Conservation (phyloP, 495 filamentous ascomycete genomes). For the Annulohypoxylon nitens region DNA sequence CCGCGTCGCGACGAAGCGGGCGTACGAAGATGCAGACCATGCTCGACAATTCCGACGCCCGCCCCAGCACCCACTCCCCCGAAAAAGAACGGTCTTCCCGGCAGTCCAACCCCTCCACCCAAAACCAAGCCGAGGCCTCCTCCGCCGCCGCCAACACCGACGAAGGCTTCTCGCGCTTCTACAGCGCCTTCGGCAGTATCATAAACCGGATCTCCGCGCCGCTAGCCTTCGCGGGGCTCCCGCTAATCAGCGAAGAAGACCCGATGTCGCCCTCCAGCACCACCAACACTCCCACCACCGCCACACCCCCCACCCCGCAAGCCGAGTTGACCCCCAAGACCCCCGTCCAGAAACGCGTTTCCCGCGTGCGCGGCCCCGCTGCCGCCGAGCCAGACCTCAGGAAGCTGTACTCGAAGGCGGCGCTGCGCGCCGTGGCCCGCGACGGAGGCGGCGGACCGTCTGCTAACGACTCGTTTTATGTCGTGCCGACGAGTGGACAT, state of each 20-base stretch:
- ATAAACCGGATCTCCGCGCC: slow-evolving; percentile 87
- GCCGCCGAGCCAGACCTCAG: slow-evolving; percentile 77
- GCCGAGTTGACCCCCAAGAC: slow-evolving; percentile 47
- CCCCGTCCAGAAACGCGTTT: slow-evolving; percentile 57
- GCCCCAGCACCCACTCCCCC: slow-evolving; percentile 58
- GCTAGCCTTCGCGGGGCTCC: slow-evolving; percentile 91
- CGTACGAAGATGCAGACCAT: slow-evolving; percentile 56
- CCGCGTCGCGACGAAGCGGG: slow-evolving; percentile 64
- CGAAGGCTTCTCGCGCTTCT: slow-evolving; percentile 89
- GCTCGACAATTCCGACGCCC: slow-evolving; percentile 53
- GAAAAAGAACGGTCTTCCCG: slow-evolving; percentile 46
- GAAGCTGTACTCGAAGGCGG: slow-evolving; percentile 82
- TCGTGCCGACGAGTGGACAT: slow-evolving; percentile 90
- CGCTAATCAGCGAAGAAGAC: slow-evolving; percentile 69
- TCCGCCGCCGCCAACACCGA: slow-evolving; percentile 53
- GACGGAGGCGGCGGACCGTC: slow-evolving; percentile 58
- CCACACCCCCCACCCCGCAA: slow-evolving; percentile 13
- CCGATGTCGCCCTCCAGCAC: slow-evolving; percentile 26
- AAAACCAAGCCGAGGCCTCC: slow-evolving; percentile 37
- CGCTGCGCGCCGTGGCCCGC: slow-evolving; percentile 73
- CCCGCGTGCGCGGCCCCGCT: slow-evolving; percentile 55
- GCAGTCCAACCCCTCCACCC: slow-evolving; percentile 24
- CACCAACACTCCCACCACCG: slow-evolving; percentile 20
- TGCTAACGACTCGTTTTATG: slow-evolving; percentile 88
- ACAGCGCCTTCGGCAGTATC: slow-evolving; percentile 85